Conservation (phyloP, 1,139 yeast genomes). For the Martiniozyma asiatica region DNA sequence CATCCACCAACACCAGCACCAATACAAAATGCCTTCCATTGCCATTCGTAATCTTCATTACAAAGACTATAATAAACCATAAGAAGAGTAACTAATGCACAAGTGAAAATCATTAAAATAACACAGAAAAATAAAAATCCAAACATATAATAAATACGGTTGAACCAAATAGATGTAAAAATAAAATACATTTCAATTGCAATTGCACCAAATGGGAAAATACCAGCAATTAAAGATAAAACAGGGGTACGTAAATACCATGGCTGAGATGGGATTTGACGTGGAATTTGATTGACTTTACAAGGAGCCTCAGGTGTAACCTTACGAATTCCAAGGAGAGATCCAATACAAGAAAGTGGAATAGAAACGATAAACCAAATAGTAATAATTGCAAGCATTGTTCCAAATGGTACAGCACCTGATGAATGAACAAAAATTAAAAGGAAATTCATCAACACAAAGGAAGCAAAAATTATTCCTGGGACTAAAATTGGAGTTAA, state of each 20-base stretch:
- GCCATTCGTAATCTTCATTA: slow-evolving; percentile 93
- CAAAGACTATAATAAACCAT: slow-evolving; percentile 79
- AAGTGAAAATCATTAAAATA: slow-evolving; percentile 67
- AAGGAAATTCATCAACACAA: slow-evolving; percentile 69
- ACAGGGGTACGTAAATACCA: slow-evolving; percentile 65
- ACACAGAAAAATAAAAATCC: slow-evolving; percentile 90
- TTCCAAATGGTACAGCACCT: slow-evolving; percentile 91
- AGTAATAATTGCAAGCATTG: slow-evolving; percentile 67
- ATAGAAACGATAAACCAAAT: slow-evolving; percentile 82
- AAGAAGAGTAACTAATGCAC: slow-evolving; percentile 68
- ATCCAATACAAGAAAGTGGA: slow-evolving; percentile 75
- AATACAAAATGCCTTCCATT: slow-evolving; percentile 81
- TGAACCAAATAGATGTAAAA: slow-evolving; percentile 87
- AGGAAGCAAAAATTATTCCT: slow-evolving; percentile 51
- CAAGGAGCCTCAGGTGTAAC: slow-evolving; percentile 59
- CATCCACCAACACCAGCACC: slow-evolving; percentile 88
- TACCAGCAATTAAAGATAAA: slow-evolving; percentile 67
- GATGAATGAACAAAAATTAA: slow-evolving; percentile 70
- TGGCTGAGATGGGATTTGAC: slow-evolving; percentile 90
- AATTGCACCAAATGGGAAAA: slow-evolving; percentile 90
- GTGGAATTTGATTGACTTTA: slow-evolving; percentile 84
- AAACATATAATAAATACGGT: slow-evolving; percentile 90
- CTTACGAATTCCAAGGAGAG: slow-evolving; percentile 62
- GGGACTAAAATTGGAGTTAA: slow-evolving; percentile 82
- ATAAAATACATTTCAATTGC: slow-evolving; percentile 89